phyloP scores from a whole-genome alignment of 163 green algal species.

The Scenedesmus sp. region DNA sequence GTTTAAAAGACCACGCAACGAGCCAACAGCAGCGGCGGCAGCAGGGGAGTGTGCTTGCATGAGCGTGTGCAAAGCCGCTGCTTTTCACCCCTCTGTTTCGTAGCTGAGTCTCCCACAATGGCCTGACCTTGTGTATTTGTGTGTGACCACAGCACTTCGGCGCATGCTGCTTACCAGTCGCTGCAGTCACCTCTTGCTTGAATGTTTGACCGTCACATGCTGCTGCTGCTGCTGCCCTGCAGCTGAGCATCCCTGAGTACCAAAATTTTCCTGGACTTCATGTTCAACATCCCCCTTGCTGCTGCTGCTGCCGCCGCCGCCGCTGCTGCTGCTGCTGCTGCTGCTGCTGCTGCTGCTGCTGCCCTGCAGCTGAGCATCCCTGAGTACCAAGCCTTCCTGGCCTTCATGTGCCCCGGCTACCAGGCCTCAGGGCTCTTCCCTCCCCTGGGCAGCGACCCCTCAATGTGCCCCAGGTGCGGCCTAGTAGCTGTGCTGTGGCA shows the following conservation, averaged over 20 bases:
- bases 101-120: no score
- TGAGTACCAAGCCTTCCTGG: constrained; percentile 72
- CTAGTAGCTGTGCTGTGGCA: constrained; percentile 36
- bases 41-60: neutral
- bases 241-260: neutral
- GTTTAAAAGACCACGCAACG: neutral
- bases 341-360: constrained; percentile 24
- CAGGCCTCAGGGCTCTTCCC: constrained; percentile 49
- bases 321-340: constrained; percentile 34
- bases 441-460: constrained; percentile 59
- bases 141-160: no score
- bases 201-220: no score
- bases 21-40: neutral
- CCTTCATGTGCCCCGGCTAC: constrained; percentile 74
- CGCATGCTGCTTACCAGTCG: no score
- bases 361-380: constrained; percentile 59
- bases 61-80: no score
- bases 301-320: neutral
- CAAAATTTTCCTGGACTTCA: neutral
- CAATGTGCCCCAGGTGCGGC: constrained; percentile 54
- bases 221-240: no score
- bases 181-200: neutral
- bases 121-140: no score
- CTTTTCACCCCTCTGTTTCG: no score
- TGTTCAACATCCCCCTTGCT: neutral